Evolutionary conservation across 805 yeast species (phyloP).

Genomic region (Yarrowia divulgata): DNA sequence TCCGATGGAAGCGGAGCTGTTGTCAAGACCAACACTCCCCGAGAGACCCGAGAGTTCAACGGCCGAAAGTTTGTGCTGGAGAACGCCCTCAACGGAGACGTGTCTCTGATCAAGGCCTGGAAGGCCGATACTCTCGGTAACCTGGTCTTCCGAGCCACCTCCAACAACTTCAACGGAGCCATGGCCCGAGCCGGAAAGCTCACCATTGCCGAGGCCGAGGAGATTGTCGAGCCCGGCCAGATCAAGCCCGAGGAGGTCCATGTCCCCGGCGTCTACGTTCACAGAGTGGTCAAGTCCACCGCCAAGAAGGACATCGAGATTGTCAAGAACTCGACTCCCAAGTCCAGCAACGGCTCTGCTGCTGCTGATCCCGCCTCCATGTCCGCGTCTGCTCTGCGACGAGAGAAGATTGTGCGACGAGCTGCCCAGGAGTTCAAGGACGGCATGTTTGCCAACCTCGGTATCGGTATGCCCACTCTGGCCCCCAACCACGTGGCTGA

Average conservation of each 20-base stretch:
- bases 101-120: conserved; percentile 58
- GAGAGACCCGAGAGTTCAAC: conserved; percentile 55
- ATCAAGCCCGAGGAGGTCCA: conserved; percentile 57
- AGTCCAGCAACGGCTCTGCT: conserved; percentile 14
- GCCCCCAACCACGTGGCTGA: conserved; percentile 55
- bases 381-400: conserved; percentile 39
- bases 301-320: conserved; percentile 56
- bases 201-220: conserved; percentile 61
- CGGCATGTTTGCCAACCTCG: conserved; percentile 57
- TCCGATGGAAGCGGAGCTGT: conserved; percentile 45
- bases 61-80: conserved; percentile 57
- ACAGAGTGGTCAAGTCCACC: conserved; percentile 53
- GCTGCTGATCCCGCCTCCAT: conserved; percentile 10
- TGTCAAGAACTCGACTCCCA: conserved; percentile 43
- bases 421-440: conserved; percentile 57
- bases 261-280: conserved; percentile 57
- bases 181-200: conserved; percentile 57
- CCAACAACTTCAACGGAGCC: conserved; percentile 56
- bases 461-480: conserved; percentile 61
- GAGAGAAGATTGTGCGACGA: conserved; percentile 54
- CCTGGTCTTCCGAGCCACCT: conserved; percentile 57
- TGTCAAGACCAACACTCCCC: conserved; percentile 51
- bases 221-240: conserved; percentile 57
- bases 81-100: conserved; percentile 57
- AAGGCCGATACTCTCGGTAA: conserved; percentile 60